Conservation (phyloP, 495 filamentous ascomycete species). For the Aspergillus bertholletiae region DNA sequence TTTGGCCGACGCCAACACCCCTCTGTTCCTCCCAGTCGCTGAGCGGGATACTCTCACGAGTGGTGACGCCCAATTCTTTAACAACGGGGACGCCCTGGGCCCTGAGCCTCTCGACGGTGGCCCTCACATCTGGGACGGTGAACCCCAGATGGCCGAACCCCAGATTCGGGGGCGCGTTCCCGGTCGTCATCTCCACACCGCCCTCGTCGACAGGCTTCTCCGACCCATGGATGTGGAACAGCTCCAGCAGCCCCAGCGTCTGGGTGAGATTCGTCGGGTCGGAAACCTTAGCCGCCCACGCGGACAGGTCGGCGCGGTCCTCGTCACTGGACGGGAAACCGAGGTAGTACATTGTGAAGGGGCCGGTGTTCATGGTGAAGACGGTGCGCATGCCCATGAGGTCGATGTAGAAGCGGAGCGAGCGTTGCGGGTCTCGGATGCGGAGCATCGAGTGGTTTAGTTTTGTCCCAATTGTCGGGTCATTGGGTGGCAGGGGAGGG, state of each 20-base stretch:
- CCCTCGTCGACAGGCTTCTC: constrained; percentile 16
- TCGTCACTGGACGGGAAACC: constrained; percentile 29
- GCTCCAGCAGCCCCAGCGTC: constrained; percentile 32
- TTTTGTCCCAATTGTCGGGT: constrained; percentile 36
- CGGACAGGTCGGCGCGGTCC: constrained; percentile 15
- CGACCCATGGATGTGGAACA: constrained; percentile 34
- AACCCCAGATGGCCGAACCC: constrained; percentile 41
- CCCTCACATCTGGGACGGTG: constrained; percentile 32
- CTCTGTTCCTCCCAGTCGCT: constrained; percentile 34
- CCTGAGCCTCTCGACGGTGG: constrained; percentile 28
- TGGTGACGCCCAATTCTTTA: constrained; percentile 33
- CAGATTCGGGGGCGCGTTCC: constrained; percentile 31
- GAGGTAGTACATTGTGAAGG: constrained; percentile 43
- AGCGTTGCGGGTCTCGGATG: constrained; percentile 34
- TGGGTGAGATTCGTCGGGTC: constrained; percentile 23
- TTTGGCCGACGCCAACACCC: constrained; percentile 29
- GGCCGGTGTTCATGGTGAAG: constrained; percentile 44
- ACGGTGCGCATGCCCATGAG: constrained; percentile 47
- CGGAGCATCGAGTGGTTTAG: constrained; percentile 45
- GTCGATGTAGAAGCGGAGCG: constrained; percentile 43
- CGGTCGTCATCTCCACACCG: constrained; percentile 16
- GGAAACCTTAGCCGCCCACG: constrained; percentile 25
- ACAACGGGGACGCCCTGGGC: constrained; percentile 28
- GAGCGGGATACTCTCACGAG: constrained; percentile 29
- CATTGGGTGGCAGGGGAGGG: constrained; percentile 24